Base-by-base conservation (phyloP, 176 grass and related monocot genomes). In the Carex scoparia region DNA sequence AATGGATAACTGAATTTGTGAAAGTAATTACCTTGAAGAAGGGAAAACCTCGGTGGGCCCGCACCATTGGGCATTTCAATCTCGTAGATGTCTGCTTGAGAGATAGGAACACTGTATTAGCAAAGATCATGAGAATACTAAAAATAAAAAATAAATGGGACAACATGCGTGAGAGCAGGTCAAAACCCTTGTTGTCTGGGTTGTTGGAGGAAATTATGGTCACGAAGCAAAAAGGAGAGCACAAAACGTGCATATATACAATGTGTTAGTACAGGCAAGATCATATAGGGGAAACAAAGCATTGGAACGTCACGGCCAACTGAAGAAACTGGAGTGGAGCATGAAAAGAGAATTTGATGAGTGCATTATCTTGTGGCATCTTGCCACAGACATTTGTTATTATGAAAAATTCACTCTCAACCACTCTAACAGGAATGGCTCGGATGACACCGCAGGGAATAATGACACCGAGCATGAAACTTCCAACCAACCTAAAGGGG, bases 21-120 rank as follows among this genome's bases (percentile, higher is more conserved):
- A 56, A 48, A 8, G 10, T 18, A 3, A 54, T 79, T 15, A 23
- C 23, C 23, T 16, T 35, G 2, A 30, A 40, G 14, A 30, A 27
- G 2, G 19, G 4, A 7, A 79, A 70, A 84, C 82, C 84, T 40
- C 66, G 87, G 58, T 91, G 92, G 92, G 73, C 82, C 0, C 72
- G 75, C 40, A 7, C 33, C 7, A 85, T 94, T 49, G 89, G 75
- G 13, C 87, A 89, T 11, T 79, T 83, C 48, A 93, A 85, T 80
- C 33, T 93, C 51, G 32, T 93, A 30, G 38, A 65, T 0, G 55
- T 32, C 5, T 84, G 86, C 80, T 32, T 86, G 61, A 64, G 61
- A 64, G 61, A 64, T 19, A n/a, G 61, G n/a, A 8, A 5, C 11
- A 58, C 10, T 42, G 23, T 33, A 33, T 33, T 33, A 33, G 7